Evolutionary conservation across 2,329 filamentous ascomycete species (phyloP), one percentile per base, ranked within the genome.

Genomic region (Talaromyces rugulosus): DNA sequence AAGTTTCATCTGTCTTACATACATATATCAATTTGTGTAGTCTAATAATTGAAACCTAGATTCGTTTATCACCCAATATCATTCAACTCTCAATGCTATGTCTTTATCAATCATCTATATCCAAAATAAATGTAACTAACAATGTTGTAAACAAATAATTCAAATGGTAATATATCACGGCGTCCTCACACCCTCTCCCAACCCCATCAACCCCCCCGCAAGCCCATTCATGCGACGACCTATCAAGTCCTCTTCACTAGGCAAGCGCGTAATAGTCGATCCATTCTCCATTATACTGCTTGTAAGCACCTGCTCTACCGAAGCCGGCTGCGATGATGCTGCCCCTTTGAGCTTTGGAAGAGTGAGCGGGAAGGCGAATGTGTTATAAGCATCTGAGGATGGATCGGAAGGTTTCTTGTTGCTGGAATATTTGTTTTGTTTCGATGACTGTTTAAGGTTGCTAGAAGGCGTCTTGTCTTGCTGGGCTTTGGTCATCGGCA

Each of bases 181-280:
- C 31, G 64, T 65, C 27, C 64, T 33, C 16, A 58, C 64, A 7
- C 60, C 64, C 27, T 65, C 64, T 23, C 64, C 64, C 30, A 65
- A 52, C 28, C 64, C 64, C 60, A 64, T 64, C 58, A 65, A 58
- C 18, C 64, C 64, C 18, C 64, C 64, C 3, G 64, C 64, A 9
- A 65, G 30, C n/a, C 64, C 64, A 50, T 63, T 51, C 64, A 65
- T 65, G 12, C 64, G 44, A 56, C 64, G 52, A 1, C 60, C 81
- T 27, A 86, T 70, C 40, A 86, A 68, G 74, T 86, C 84, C 66
- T 85, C 83, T 64, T 83, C 80, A 63, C 83, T 85, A 4, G 80
- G 82, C 62, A 86, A 69, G 64, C 82, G 83, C 34, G 79, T 76
- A 36, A 63, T 56, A 8, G 61, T 62, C 42, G 18, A 51, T 28